Evolutionary conservation across 2,329 filamentous ascomycete species (phyloP).

Genomic region (Sporothrix pseudoabietina): DNA sequence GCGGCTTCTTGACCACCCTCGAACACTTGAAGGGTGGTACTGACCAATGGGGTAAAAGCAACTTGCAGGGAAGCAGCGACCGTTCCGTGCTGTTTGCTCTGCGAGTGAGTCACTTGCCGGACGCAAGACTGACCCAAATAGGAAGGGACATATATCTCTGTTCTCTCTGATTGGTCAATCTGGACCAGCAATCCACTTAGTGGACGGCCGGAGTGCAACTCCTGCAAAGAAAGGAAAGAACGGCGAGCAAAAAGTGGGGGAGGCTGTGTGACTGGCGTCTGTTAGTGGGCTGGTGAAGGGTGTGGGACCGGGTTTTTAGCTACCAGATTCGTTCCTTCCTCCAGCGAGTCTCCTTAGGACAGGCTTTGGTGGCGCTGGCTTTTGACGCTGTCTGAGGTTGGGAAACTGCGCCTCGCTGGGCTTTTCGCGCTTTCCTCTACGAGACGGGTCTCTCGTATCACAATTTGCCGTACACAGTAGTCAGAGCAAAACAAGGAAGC

Average conservation of each 20-base stretch:
- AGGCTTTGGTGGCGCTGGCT: not conserved
- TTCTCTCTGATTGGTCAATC: constrained; percentile 25
- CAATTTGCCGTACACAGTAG: not conserved
- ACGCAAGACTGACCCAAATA: not conserved
- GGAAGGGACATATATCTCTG: not conserved
- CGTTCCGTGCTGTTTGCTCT: constrained; percentile 2
- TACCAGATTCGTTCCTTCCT: constrained; percentile 18
- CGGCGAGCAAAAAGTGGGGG: constrained; percentile 21
- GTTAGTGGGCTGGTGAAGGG: not conserved
- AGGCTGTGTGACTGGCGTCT: constrained; percentile 22
- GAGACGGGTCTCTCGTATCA: constrained; percentile 8
- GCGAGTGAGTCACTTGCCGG: constrained; percentile 27
- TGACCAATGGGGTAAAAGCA: constrained; percentile 16
- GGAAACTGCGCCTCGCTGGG: constrained; percentile 30
- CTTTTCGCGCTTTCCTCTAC: constrained; percentile 24
- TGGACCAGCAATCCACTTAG: not conserved
- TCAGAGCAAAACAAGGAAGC: not conserved
- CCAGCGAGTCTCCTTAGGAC: not conserved
- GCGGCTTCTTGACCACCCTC: no score
- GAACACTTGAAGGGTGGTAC: not conserved
- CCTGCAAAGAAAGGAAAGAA: not conserved
- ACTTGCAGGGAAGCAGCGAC: constrained; percentile 19
- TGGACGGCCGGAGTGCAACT: not conserved
- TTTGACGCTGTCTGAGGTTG: not conserved
- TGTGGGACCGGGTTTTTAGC: not conserved